Evolutionary conservation across 805 yeast genomes (phyloP).

Genomic region (Pichia occidentalis): DNA sequence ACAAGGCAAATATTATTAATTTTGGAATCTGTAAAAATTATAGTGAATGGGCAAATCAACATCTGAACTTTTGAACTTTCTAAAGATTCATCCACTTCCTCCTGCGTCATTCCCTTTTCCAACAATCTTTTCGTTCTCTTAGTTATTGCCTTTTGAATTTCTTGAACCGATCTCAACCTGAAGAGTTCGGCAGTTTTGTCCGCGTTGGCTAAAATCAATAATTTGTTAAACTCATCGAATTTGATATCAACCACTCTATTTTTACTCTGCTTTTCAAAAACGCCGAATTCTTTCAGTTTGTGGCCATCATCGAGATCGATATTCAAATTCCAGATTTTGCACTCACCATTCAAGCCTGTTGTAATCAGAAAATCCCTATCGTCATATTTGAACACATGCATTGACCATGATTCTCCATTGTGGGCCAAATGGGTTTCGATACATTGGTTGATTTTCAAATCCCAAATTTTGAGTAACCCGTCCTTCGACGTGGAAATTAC

Average conservation of each 20-base stretch:
- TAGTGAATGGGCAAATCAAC: constrained; percentile 61
- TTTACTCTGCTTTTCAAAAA: constrained; percentile 68
- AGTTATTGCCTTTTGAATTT: constrained; percentile 67
- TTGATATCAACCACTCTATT: constrained; percentile 57
- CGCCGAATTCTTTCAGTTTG: constrained; percentile 48
- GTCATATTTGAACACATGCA: constrained; percentile 39
- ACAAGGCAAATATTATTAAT: constrained; percentile 67
- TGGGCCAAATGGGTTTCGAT: constrained; percentile 93
- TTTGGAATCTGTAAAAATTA: constrained; percentile 58
- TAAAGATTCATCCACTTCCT: constrained; percentile 49
- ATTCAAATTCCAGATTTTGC: constrained; percentile 77
- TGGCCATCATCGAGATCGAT: constrained; percentile 38
- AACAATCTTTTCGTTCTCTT: constrained; percentile 71
- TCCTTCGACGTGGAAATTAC: constrained; percentile 77
- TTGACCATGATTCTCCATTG: constrained; percentile 87
- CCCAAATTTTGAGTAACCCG: constrained; percentile 92
- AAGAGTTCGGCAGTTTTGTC: constrained; percentile 79
- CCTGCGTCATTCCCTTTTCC: constrained; percentile 61
- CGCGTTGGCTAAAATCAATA: constrained; percentile 66
- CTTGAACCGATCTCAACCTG: constrained; percentile 69
- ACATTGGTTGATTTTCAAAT: constrained; percentile 79
- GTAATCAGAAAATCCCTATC: constrained; percentile 47
- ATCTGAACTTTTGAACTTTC: constrained; percentile 45
- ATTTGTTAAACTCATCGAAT: constrained; percentile 42
- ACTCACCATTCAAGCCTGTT: constrained; percentile 72